phyloP scores from a whole-genome alignment of 805 yeast species.

The Alloascoidea hylecoeti region DNA sequence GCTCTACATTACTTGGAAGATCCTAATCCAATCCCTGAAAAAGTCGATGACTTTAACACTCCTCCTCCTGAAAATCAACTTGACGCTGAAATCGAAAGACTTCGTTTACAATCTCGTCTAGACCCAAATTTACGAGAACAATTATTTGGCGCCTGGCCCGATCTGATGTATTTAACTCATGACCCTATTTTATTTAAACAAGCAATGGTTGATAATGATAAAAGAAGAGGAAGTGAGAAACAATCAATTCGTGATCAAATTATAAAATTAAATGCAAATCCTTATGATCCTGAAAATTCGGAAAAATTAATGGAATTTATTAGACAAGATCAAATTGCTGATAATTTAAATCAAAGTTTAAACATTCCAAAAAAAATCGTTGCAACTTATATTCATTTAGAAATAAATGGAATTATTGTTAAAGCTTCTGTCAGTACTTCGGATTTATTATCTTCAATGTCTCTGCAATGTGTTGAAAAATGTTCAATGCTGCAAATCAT shows the following conservation, averaged over 20 bases:
- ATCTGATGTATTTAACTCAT: neutral
- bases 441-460: neutral
- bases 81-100: neutral
- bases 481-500: neutral
- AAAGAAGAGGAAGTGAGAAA: neutral
- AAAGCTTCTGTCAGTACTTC: neutral
- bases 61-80: neutral
- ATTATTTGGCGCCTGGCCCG: neutral
- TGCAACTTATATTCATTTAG: slow-evolving; percentile 1
- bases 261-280: neutral
- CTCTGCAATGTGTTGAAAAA: neutral
- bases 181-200: neutral
- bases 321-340: neutral
- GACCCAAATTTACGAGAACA: neutral
- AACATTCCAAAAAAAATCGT: slow-evolving; percentile 1
- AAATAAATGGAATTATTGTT: neutral
- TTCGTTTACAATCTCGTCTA: neutral
- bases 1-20: neutral
- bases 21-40: neutral
- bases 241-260: neutral
- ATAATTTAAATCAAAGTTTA: neutral
- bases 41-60: neutral
- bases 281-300: neutral
- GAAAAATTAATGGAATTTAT: neutral
- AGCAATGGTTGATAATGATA: neutral